Evolutionary conservation across 257 asterid species (phyloP), one percentile per base, ranked within the genome.

Genomic region (Osmanthus fragrans): DNA sequence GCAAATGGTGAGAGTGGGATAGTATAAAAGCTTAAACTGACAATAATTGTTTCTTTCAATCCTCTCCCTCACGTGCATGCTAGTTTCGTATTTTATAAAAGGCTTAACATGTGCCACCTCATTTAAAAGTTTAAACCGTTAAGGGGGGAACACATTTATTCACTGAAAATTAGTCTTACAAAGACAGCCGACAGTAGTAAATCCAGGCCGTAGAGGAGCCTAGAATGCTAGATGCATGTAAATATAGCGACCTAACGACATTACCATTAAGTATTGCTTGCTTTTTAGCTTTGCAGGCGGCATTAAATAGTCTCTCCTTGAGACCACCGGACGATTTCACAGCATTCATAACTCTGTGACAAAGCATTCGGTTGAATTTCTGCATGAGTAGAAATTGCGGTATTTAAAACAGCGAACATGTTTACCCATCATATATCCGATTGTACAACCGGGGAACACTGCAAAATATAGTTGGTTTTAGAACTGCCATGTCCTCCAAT

Each of bases 401-500:
- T 27, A 63, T 63, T n/a, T 64, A 23, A 58, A 27, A 77, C 68
- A 76, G 4, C 60, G 73, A 58, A 80, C 51, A 64, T 15, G 33
- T 30, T 71, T 87, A 92, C 97, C 97, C 94, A 68, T 89, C 92
- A 81, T 90, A 89, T 84, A 92, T 92, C 85, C 91, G 83, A 82
- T 92, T 92, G 85, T 85, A 89, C 23, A 92, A 83, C 21, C 97
- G 94, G 76, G 97, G 97, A 63, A 92, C 97, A 23, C 97, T 90
- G 83, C 91, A 79, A 79, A 92, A 87, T 80, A 90, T 30, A 51
- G 97, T 92, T 66, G 97, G 97, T 82, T 90, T 88, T 60, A 92
- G 81, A 64, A 85, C 90, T 4, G 83, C 89, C 84, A 90, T 74
- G 86, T 92, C 97, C 78, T 92, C 97, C 90, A 90, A 79, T 82